Conservation (phyloP, 2,329 filamentous ascomycete genomes). For the Coniosporium tulheliwenetii region DNA sequence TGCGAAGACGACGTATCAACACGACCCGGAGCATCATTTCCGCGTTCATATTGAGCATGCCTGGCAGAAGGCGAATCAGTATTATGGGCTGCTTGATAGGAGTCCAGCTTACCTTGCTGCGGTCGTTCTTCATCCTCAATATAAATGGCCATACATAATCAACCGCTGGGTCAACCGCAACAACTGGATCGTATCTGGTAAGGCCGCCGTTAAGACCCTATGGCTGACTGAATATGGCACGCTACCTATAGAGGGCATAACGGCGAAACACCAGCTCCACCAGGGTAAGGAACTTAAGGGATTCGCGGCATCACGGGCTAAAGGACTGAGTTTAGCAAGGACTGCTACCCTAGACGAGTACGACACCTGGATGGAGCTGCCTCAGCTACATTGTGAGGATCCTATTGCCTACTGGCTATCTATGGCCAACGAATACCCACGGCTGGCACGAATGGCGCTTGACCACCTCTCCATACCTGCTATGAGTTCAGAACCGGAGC, state of each 20-base stretch:
- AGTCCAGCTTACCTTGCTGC: neutral
- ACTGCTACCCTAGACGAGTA: neutral
- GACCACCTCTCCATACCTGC: too few relatives aligned
- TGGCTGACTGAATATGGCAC: neutral
- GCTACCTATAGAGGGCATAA: neutral
- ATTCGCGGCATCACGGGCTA: neutral
- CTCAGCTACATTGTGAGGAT: too few relatives aligned
- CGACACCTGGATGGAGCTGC: neutral
- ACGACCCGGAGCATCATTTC: neutral
- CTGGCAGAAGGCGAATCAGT: neutral
- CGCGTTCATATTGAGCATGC: neutral
- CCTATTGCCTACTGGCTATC: too few relatives aligned
- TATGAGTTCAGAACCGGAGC: too few relatives aligned
- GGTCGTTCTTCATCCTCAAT: neutral
- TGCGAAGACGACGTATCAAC: neutral
- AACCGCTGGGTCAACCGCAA: neutral
- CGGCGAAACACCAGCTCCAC: neutral
- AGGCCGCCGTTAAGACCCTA: too few relatives aligned
- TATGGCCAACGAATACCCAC: too few relatives aligned
- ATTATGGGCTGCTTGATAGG: neutral
- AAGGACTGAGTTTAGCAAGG: too few relatives aligned
- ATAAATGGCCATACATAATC: neutral
- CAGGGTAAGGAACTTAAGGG: neutral
- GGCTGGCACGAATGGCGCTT: too few relatives aligned
- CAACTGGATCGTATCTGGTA: too few relatives aligned